Base-by-base conservation (phyloP, 2,329 filamentous ascomycete genomes). In the Phialophora chinensis region DNA sequence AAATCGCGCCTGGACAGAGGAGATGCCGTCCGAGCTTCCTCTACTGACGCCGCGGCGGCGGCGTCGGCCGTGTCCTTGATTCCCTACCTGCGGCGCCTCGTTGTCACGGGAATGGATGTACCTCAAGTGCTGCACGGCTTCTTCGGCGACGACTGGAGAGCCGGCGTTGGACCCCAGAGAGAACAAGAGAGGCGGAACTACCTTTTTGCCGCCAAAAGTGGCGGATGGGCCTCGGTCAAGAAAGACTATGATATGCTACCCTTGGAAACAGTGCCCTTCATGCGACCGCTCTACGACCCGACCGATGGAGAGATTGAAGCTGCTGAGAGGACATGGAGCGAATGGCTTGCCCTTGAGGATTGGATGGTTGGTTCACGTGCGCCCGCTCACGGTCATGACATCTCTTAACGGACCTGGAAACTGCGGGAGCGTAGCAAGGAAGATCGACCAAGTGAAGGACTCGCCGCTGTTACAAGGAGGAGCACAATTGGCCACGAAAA, bases 321-420 rank as follows among this genome's bases (percentile, higher is more conserved):
- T 14, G 93, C 93, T 0, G 94, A 98, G 80, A 85, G 86, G 68
- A 88, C 85, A 66, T 99, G 95, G 95, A 96, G 92, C 76, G 90
- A 94, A 74, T 98, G 94, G 94, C 81, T 97, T 35, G 92, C 92
- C 12, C 96, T 97, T 92, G 92, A 97, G 78, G 94, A 97, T 78
- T 98, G 94, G 94, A 96, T 97, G 93, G 82, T 97, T n/a, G 93
- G 93, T 1, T 91, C 91, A 1, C 83, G 91, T 68, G 89, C 90
- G 35, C 91, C 90, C 52, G 66, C 54, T 38, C 50, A 59, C 52
- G 25, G 33, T 25, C 10, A 53, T 54, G 47, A 52, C 23, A 53
- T 61, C 31, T 27, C 59, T 27, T 54, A 25, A 20, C 27, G 1
- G 31, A 31, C 53, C 27, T 27, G 8, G 27, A 27, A 2, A 23